These are phyloP conservation scores for Saussurea involucrata DNA, from an alignment of 129 eudicot genomes.

Conservation along the genomic window DNA sequence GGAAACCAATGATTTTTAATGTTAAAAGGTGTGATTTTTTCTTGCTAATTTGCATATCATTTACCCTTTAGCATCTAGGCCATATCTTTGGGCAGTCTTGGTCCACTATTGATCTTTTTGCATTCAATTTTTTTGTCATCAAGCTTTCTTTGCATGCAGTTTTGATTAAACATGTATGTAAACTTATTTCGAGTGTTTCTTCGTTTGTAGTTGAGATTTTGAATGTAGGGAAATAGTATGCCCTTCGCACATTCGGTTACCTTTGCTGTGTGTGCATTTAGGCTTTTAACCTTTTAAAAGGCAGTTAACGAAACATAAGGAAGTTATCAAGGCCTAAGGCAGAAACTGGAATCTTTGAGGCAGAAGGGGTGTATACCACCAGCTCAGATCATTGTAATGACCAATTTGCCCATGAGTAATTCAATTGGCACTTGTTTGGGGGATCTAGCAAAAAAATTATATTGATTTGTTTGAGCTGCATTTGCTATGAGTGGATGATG, in stretches of 20 bases:
- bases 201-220: not conserved
- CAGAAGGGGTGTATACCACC: not conserved
- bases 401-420: not conserved
- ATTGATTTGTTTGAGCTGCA: not conserved
- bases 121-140: not conserved
- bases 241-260: not conserved
- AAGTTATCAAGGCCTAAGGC: not conserved
- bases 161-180: not conserved
- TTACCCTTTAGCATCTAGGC: not conserved
- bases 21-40: not conserved
- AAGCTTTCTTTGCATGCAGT: not conserved
- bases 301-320: not conserved
- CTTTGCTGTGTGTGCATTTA: not conserved
- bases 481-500: not conserved
- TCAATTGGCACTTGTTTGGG: not conserved
- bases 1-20: not conserved
- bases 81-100: not conserved
- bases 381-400: not conserved
- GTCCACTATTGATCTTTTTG: not conserved
- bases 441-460: not conserved
- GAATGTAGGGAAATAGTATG: not conserved
- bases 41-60: constrained; percentile 1
- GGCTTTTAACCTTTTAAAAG: not conserved
- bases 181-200: not conserved
- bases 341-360: not conserved